These are phyloP conservation scores for Blastomyces gilchristii DNA, from an alignment of 2,329 filamentous ascomycete genomes.

Conservation along the genomic window DNA sequence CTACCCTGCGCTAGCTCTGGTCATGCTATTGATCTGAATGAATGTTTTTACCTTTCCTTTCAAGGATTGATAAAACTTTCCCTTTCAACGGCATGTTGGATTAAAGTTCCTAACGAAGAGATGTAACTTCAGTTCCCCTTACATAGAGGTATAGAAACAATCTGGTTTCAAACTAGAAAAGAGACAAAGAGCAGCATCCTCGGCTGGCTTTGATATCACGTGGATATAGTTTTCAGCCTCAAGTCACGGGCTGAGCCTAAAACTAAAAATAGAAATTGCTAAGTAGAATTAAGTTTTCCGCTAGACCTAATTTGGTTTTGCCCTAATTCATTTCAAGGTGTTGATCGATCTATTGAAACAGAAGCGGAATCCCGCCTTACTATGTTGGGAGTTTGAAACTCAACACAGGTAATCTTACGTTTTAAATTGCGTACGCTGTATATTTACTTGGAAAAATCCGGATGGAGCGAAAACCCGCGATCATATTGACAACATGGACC, in stretches of 20 bases:
- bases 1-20: background rate
- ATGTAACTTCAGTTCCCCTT: background rate
- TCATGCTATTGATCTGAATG: background rate
- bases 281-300: background rate
- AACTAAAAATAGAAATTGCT: conserved; percentile 1
- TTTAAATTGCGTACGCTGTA: no score
- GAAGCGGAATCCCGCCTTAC: no score
- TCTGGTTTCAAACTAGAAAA: background rate
- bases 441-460: no score
- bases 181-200: background rate
- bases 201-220: background rate
- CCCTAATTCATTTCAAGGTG: background rate
- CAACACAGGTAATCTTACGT: no score
- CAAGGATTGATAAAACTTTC: background rate
- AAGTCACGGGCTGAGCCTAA: conserved; percentile 6
- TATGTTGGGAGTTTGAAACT: no score
- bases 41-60: background rate
- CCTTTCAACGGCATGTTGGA: background rate
- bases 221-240: background rate
- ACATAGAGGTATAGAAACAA: background rate
- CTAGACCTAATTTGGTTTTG: background rate
- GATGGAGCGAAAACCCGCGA: background rate
- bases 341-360: no score
- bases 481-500: background rate
- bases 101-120: background rate